These are phyloP conservation scores for Hermanozyma aechmeae DNA, from an alignment of 805 yeast genomes.

Conservation along the genomic window DNA sequence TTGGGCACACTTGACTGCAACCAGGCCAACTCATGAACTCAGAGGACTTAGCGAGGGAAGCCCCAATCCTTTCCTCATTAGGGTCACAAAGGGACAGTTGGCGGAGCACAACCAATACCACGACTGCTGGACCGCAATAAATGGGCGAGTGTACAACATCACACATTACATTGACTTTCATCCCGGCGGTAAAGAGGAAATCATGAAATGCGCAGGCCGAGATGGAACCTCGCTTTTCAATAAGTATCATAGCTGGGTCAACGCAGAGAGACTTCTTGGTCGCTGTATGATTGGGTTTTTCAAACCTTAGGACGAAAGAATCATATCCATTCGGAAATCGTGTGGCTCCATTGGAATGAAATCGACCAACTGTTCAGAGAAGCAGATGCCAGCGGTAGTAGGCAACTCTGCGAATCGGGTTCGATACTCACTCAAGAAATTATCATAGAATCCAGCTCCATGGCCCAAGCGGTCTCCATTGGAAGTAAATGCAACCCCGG, in stretches of 20 bases:
- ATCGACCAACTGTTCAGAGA: slow-evolving; percentile 51
- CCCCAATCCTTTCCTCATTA: slow-evolving; percentile 42
- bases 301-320: not conserved
- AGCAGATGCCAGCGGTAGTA: slow-evolving; percentile 51
- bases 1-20: slow-evolving; percentile 60
- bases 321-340: slow-evolving; percentile 38
- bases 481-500: slow-evolving; percentile 73
- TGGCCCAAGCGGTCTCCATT: slow-evolving; percentile 64
- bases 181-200: slow-evolving; percentile 83
- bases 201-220: slow-evolving; percentile 70
- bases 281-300: slow-evolving; percentile 65
- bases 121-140: slow-evolving; percentile 82
- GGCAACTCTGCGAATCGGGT: slow-evolving; percentile 22
- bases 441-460: slow-evolving; percentile 92
- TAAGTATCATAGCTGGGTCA: slow-evolving; percentile 69
- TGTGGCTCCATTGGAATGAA: slow-evolving; percentile 51
- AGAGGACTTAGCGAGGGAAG: slow-evolving; percentile 43
- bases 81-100: slow-evolving; percentile 50
- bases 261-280: slow-evolving; percentile 70
- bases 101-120: slow-evolving; percentile 44
- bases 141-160: slow-evolving; percentile 78
- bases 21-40: slow-evolving; percentile 36
- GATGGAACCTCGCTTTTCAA: slow-evolving; percentile 76
- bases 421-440: slow-evolving; percentile 17
- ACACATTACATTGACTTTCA: slow-evolving; percentile 78